Evolutionary conservation across 2,329 filamentous ascomycete genomes (phyloP), one percentile per base, ranked within the genome.

Genomic region (Ophiocordyceps camponoti-rufipedis): DNA sequence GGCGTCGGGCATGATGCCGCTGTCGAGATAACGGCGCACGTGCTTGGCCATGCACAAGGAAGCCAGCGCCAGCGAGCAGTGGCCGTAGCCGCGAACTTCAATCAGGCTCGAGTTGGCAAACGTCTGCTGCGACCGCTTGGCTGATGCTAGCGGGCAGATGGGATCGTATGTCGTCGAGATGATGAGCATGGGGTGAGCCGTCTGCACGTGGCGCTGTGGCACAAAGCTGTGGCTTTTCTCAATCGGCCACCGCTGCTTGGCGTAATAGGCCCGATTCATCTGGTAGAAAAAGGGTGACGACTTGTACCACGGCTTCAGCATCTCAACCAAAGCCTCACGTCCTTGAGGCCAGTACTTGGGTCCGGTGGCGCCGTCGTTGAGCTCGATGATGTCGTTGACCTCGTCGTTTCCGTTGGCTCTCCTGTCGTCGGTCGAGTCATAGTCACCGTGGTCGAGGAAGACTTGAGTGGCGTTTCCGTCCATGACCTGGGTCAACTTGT

Each of bases 121-220:
- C 0, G 57, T 56, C 2, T 51, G 51, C 3, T 56, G 55, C 0
- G 66, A 65, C 0, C 52, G 54, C 23, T 52, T 52, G 1, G 66
- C 65, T 2, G 65, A 67, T 0, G 58, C 48, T 1, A 68, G 49
- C 1, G 66, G 60, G 19, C 74, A 79, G 1, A 80, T 71, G 0
- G 77, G 76, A 4, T 63, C 59, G 28, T 57, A 56, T 0, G 53
- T 55, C 0, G 54, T 62, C 0, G 56, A 57, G 7, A 63, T 45
- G 1, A 63, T 51, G 0, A 63, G 52, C 0, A 63, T 42, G 14
- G 60, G 60, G 18, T 60, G 48, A 0, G 50, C 52, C 1, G 57
- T 62, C 19, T 51, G 44, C 40, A 80, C 52, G 1, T 47, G 46
- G 2, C 44, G n/a, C 0, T 41, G 47, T 0, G 58, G 57, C 10